Evolutionary conservation across 495 filamentous ascomycete genomes (phyloP), one percentile per base, ranked within the genome.

Genomic region (Pseudevernia furfuracea): DNA sequence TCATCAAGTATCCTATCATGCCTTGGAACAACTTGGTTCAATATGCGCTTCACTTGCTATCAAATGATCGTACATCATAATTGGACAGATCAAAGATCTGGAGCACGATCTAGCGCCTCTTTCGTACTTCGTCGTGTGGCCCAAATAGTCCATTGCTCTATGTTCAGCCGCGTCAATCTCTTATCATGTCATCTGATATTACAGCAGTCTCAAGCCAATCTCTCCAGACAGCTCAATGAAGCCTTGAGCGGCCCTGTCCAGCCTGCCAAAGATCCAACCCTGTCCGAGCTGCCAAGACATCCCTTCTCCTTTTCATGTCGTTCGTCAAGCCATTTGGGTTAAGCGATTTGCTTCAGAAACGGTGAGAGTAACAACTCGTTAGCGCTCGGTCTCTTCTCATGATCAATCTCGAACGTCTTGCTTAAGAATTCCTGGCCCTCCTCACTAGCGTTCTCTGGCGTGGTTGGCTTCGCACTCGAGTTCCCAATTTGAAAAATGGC

Each of bases 401-500:
- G 90, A 71, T 98, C 93, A 70, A 96, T 84, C 79, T 96, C 90
- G 74, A 98, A 98, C 3, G 94, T 97, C 80, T 88, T 84, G 61
- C 82, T 82, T 68, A 97, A 79, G 77, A 98, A 98, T 59, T 82
- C 84, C 67, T 84, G 81, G n/a, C 90, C 93, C 71, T 97, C 93
- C 43, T 83, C 82, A 68, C 90, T 92, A 14, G 90, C 90, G 73
- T 88, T 85, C 12, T 91, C 87, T 5, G 94, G 94, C 56, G 96
- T 88, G n/a, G 88, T 92, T 1, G 94, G 94, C 43, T 89, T 85
- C 34, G 90, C 93, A 73, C 89, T 87, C 62, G 87, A 85, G 66
- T 86, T 90, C 37, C 94, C 94, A 71, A 99, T 97, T 76, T 96
- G 94, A 79, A 97, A 99, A 74, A 99, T 99, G 56, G 94, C 94